Evolutionary conservation across 805 yeast species (phyloP), one percentile per base, ranked within the genome.

Genomic region (Grigorovia yakushimaensis): DNA sequence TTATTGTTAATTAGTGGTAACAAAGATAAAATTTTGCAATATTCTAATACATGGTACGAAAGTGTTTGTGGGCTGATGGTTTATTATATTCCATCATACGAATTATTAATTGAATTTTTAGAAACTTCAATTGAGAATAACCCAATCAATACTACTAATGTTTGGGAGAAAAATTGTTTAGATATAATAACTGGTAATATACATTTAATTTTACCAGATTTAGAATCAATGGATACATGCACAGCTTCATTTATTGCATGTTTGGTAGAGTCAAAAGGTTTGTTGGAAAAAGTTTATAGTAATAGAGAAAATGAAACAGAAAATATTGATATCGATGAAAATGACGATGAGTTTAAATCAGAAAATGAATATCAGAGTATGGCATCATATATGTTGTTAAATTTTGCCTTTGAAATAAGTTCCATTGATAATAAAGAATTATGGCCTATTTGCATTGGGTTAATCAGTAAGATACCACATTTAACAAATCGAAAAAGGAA

Each of bases 401-500:
- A 53, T 44, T 61, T 64, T 46, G 67, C 68, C 41, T 50, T 60
- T 23, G 61, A 59, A 37, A 49, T 64, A 35, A 61, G 65, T 47
- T 55, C 63, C 5, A 49, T 51, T 20, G 60, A 54, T 36, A 55
- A 72, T 44, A 79, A 76, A 51, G 65, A 66, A 19, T 66, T 81
- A 39, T 79, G 82, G 44, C 82, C 89, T 0, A 74, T 81, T 41
- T 89, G 87, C 2, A 73, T 83, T 52, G 93, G 91, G 6, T 63
- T 84, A 2, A 64, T 83, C 47, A 71, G 71, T 42, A 52, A 74
- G 1, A 65, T 78, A 10, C 73, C 73, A 18, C 72, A 74, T n/a
- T 59, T 68, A 11, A 66, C 66, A 19, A 62, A 77, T 2, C 52
- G 55, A 38, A 55, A 59, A 5, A 62, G 58, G 41, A 62, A 56